Evolutionary conservation across 2,329 filamentous ascomycete species (phyloP).

Genomic region (Trichoderma citrinoviride): DNA sequence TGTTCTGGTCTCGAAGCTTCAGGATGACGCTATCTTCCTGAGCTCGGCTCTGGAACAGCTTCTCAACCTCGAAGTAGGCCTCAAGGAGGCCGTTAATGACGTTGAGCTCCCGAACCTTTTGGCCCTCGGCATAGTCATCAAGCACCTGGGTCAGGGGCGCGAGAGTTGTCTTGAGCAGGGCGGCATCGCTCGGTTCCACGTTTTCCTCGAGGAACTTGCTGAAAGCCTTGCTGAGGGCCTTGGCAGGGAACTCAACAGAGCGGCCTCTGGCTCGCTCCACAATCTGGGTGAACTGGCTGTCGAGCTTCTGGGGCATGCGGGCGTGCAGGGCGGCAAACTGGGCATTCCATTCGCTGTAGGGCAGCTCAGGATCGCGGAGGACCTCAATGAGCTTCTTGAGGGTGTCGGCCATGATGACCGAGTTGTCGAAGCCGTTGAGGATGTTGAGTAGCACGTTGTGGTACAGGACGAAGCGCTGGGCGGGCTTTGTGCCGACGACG

Average conservation of each 20-base stretch:
- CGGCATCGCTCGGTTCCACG: constrained; percentile 68
- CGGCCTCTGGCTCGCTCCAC: constrained; percentile 79
- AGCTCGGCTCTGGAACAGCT: constrained; percentile 79
- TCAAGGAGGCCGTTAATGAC: constrained; percentile 78
- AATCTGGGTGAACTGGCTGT: constrained; percentile 75
- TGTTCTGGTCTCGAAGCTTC: constrained; percentile 92
- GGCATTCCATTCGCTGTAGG: constrained; percentile 94
- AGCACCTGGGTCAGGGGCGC: constrained; percentile 76
- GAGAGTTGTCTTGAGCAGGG: constrained; percentile 69
- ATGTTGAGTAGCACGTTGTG: constrained; percentile 82
- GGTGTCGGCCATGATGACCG: constrained; percentile 86
- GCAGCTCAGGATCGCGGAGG: constrained; percentile 82
- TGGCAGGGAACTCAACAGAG: constrained; percentile 85
- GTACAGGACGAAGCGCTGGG: constrained; percentile 79
- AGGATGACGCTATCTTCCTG: constrained; percentile 94
- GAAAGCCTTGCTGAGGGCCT: constrained; percentile 79
- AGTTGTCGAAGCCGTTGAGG: constrained; percentile 91
- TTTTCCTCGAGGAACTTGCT: constrained; percentile 87
- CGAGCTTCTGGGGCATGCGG: constrained; percentile 93
- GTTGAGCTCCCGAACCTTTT: constrained; percentile 85
- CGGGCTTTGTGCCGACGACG: constrained; percentile 84
- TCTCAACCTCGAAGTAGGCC: constrained; percentile 79
- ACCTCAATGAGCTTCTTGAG: constrained; percentile 89
- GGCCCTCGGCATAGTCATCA: constrained; percentile 76
- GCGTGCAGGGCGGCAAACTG: constrained; percentile 96